Evolutionary conservation across 768 basidiomycete species (phyloP).

Genomic region (Sarcomyxa edulis): DNA sequence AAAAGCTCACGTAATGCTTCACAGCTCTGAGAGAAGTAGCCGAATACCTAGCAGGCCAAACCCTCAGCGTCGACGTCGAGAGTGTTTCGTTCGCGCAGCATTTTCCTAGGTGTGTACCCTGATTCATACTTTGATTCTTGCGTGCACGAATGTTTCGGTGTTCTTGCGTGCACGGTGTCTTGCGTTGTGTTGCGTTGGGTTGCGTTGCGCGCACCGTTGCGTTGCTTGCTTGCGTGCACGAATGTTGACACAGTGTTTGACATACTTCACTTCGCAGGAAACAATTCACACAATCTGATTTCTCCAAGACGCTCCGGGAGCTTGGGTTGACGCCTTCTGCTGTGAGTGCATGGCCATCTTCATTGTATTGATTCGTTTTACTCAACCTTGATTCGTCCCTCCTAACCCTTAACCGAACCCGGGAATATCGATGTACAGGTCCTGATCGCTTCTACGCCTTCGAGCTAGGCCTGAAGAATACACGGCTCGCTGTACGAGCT

Average conservation of each 20-base stretch:
- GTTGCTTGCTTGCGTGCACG: background rate
- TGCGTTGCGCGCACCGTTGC: too few relatives aligned
- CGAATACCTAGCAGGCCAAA: constrained; percentile 80
- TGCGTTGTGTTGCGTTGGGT: too few relatives aligned
- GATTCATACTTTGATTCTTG: background rate
- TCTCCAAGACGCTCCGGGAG: constrained; percentile 74
- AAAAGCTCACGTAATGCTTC: constrained; percentile 2
- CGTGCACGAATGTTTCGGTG: background rate
- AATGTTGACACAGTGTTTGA: background rate
- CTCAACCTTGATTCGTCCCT: too few relatives aligned
- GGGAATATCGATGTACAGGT: too few relatives aligned
- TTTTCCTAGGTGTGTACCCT: constrained; percentile 68
- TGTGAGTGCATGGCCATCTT: constrained; percentile 35
- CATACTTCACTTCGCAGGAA: constrained; percentile 44
- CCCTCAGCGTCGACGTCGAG: constrained; percentile 63
- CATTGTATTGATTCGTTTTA: too few relatives aligned
- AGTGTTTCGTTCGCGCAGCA: constrained; percentile 73
- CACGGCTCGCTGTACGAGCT: too few relatives aligned
- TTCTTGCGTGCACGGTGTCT: background rate
- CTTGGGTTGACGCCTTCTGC: constrained; percentile 90
- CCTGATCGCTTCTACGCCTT: background rate
- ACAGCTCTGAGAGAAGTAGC: constrained; percentile 81
- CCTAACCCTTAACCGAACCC: too few relatives aligned
- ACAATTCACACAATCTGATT: constrained; percentile 67
- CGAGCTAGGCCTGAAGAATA: too few relatives aligned